A percentile compares a stretch with the other conserved stretches of the same genome.
These are phyloP conservation scores for Kodamaea alishanica DNA, from an alignment of 1,139 yeast species.

Conservation along the genomic window DNA sequence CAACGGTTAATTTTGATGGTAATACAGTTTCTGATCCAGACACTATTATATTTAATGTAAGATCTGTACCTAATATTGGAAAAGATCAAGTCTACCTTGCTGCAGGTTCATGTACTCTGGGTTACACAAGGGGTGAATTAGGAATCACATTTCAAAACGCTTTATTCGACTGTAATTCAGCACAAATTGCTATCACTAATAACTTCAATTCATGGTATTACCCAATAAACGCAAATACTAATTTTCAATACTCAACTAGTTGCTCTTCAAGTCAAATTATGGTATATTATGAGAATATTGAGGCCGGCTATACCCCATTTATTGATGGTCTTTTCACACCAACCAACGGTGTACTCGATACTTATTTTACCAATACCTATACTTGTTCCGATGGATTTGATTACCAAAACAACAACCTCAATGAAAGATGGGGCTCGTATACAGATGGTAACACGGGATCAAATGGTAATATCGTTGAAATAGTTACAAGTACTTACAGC, in stretches of 20 bases:
- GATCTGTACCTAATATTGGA: constrained; percentile 16
- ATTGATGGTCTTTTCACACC: constrained; percentile 16
- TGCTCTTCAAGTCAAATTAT: not conserved
- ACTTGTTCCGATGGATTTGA: constrained; percentile 12
- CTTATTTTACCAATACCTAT: constrained; percentile 11
- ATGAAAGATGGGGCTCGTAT: constrained; percentile 9
- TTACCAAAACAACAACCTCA: constrained; percentile 5
- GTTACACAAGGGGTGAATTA: constrained; percentile 22
- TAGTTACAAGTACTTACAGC: constrained; percentile 21
- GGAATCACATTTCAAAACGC: constrained; percentile 15
- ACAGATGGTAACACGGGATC: constrained; percentile 12
- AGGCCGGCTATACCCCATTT: constrained; percentile 29
- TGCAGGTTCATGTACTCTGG: constrained; percentile 21
- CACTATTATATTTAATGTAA: not conserved
- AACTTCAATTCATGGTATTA: constrained; percentile 20
- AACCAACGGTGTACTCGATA: not conserved
- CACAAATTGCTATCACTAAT: constrained; percentile 20
- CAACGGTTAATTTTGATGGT: constrained; percentile 11
- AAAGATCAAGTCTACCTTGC: constrained; percentile 14
- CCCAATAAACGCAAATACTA: constrained; percentile 12
- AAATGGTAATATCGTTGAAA: constrained; percentile 17
- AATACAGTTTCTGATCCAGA: constrained; percentile 1
- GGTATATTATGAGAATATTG: constrained; percentile 19
- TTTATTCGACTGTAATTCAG: constrained; percentile 20
- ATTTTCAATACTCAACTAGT: constrained; percentile 4